phyloP scores from a whole-genome alignment of 2,329 filamentous ascomycete genomes.

The Triangularia setosa region DNA sequence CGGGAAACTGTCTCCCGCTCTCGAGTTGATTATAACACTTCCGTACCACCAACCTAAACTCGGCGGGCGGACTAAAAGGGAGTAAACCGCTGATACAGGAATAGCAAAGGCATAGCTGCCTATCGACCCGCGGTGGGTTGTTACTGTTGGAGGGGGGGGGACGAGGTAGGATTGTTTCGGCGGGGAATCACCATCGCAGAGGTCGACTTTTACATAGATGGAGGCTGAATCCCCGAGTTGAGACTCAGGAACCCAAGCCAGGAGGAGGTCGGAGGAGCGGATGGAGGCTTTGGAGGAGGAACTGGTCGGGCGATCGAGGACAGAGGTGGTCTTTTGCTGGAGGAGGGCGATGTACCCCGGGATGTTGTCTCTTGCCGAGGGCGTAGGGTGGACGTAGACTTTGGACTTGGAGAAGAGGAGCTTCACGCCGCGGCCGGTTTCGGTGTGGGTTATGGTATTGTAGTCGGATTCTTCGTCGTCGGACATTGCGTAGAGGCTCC shows the following conservation, averaged over 20 bases:
- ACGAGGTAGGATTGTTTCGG: conserved; percentile 88
- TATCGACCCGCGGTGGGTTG: conserved; percentile 63
- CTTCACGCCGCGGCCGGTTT: conserved; percentile 80
- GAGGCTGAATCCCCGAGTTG: conserved; percentile 80
- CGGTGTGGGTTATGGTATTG: conserved; percentile 81
- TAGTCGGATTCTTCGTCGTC: conserved; percentile 96
- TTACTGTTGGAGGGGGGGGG: conserved; percentile 82
- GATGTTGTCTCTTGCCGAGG: conserved; percentile 93
- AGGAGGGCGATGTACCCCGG: conserved; percentile 88
- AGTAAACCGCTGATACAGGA: conserved; percentile 86
- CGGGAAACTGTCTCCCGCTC: conserved; percentile 87
- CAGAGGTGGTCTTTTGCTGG: conserved; percentile 68
- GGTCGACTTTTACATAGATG: conserved; percentile 93
- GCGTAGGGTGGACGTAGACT: conserved; percentile 95
- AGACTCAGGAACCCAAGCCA: conserved; percentile 91
- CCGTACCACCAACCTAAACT: conserved; percentile 99
- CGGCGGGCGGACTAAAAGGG: conserved; percentile 81
- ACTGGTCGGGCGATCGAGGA: conserved; percentile 37
- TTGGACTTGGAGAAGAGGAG: conserved; percentile 95
- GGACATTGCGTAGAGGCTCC: conserved; percentile 91
- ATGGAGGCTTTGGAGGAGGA: conserved; percentile 40
- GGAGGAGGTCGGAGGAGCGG: conserved; percentile 68
- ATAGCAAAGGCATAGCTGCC: conserved; percentile 90
- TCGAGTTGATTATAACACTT: conserved; percentile 87
- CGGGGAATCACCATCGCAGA: conserved; percentile 73